Base-by-base conservation (phyloP, 495 filamentous ascomycete species). In the Cladorrhinum samala region DNA sequence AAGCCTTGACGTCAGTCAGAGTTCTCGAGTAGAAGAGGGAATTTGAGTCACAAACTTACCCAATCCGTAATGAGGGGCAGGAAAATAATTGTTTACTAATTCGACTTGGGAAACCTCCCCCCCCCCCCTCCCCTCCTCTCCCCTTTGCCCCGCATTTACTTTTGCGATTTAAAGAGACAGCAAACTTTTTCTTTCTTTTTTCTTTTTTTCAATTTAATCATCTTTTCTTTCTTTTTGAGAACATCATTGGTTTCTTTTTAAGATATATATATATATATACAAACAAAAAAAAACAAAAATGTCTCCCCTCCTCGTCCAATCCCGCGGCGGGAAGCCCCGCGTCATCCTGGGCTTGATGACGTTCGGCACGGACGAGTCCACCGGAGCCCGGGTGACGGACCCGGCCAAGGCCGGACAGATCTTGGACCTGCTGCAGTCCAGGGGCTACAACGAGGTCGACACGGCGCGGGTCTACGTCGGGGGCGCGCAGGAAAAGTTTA, bases 401-500 rank as follows among this genome's bases (percentile, higher is more conserved):
- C 55, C 84, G 1, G 73, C 74, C 52, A 85, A 87, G 42, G 87
- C 77, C 72, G 83, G 77, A 61, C 72, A 73, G 50, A 77, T 78
- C 16, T 77, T 92, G 25, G 83, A 87, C 61, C 76, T 82, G 55
- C 79, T 92, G 61, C 83, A 89, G 64, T 70, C 77, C 37, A 79
- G 83, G 48, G 86, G 87, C 2, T 90, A 91, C 68, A 82, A 83
- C 55, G 88, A 93, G 63, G 69, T 91, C 39, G 88, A 93, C 64
- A 91, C 87, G 23, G 89, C 89, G 6, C 80, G 89, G 1, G 59
- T 80, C 30, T 97, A 96, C 62, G 68, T 87, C 21, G 81, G 68
- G 19, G 82, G 87, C 33, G 69, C 81, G 46, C 91, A 96, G 61
- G 92, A 97, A 68, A 84, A 82, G 13, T 96, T 86, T 62, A 94